Percentiles rank a stretch among this genome's conserved stretches.
phyloP scores from a whole-genome alignment of 306 rosid species.

The Urtica urens region DNA sequence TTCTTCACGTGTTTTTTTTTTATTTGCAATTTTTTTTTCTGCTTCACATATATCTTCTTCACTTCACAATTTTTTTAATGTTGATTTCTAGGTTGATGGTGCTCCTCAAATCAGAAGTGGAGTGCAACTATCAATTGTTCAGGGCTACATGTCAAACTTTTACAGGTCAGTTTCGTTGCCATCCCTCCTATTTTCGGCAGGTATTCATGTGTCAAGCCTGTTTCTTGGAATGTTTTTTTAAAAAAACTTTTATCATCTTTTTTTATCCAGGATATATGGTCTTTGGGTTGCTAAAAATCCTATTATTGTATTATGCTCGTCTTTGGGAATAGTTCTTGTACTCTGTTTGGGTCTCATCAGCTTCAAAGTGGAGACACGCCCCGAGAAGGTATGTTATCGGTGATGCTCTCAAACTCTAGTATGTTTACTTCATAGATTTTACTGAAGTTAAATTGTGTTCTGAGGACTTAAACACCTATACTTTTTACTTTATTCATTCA shows the following conservation, averaged over 20 bases:
- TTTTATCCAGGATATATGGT: constrained; percentile 70
- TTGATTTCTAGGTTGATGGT: constrained; percentile 43
- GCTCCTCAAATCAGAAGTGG: constrained; percentile 35
- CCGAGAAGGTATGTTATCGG: constrained; percentile 60
- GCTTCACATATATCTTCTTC: neutral
- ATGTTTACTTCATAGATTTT: too few relatives aligned
- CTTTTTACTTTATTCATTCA: neutral
- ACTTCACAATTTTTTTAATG: constrained; percentile 7
- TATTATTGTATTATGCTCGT: constrained; percentile 51
- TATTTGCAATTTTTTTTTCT: neutral
- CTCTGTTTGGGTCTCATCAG: constrained; percentile 82
- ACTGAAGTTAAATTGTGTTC: too few relatives aligned
- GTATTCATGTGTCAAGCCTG: neutral
- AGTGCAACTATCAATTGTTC: constrained; percentile 75
- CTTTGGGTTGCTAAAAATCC: constrained; percentile 84
- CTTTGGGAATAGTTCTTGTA: constrained; percentile 57
- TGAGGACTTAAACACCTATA: neutral
- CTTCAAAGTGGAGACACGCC: constrained; percentile 92
- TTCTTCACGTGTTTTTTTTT: neutral
- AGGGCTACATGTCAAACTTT: constrained; percentile 74
- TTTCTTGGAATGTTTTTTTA: too few relatives aligned
- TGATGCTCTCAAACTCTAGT: neutral
- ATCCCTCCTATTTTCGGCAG: constrained; percentile 9
- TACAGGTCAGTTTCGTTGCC: constrained; percentile 45
- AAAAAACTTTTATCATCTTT: too few relatives aligned